Evolutionary conservation across 2,329 filamentous ascomycete genomes (phyloP).

Genomic region (Hypomyces rosellus): DNA sequence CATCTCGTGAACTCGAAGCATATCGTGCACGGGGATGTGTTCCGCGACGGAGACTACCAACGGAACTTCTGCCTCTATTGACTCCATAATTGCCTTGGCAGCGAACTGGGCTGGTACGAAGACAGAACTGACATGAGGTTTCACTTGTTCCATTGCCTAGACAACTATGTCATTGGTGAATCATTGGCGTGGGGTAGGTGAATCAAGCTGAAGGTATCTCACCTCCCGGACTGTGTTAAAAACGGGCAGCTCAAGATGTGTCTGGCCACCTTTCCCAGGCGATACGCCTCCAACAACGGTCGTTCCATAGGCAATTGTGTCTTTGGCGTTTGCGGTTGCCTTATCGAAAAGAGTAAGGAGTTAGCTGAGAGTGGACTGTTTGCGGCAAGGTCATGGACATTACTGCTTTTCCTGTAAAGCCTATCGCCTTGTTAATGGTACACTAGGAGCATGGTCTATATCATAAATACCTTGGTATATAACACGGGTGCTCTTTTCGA

Average conservation of each 20-base stretch:
- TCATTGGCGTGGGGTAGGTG: conserved; percentile 17
- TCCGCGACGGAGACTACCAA: conserved; percentile 75
- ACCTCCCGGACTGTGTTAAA: conserved; percentile 30
- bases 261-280: conserved; percentile 27
- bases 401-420: conserved; percentile 34
- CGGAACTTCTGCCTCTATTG: conserved; percentile 71
- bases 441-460: too few relatives aligned
- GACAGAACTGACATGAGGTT: conserved; percentile 63
- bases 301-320: conserved; percentile 34
- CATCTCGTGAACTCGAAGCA: conserved; percentile 63
- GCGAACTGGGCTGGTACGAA: conserved; percentile 65
- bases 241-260: conserved; percentile 30
- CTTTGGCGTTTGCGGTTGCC: conserved; percentile 32
- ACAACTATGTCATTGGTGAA: not conserved
- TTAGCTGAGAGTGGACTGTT: too few relatives aligned
- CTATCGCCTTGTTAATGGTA: conserved; percentile 13
- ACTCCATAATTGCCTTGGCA: conserved; percentile 62
- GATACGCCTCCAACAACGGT: conserved; percentile 33
- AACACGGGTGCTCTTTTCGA: conserved; percentile 24
- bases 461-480: conserved; percentile 28
- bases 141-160: too few relatives aligned
- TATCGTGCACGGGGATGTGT: conserved; percentile 72
- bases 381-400: not conserved
- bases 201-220: not conserved
- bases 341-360: conserved; percentile 7